These are phyloP conservation scores for Blastobotrys raffinosifermentans DNA, from an alignment of 1,139 yeast species.

Conservation along the genomic window DNA sequence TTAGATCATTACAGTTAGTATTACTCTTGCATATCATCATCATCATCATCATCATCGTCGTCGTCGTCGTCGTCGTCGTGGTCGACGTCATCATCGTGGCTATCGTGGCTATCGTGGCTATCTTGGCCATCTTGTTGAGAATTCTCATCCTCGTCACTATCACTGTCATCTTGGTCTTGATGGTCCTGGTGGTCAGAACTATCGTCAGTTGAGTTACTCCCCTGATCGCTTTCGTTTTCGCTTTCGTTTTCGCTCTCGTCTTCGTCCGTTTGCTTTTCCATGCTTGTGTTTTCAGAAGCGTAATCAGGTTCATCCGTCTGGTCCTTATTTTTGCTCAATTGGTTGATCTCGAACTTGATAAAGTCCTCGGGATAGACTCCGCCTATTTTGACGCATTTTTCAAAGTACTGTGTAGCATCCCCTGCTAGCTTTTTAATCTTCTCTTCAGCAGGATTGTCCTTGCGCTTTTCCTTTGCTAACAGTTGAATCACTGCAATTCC, in stretches of 20 bases:
- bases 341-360: conserved; percentile 15
- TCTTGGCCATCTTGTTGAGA: not conserved
- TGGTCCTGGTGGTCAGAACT: not conserved
- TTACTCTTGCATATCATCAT: not conserved
- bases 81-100: not conserved
- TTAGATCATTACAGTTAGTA: not conserved
- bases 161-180: not conserved
- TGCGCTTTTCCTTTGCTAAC: conserved; percentile 11
- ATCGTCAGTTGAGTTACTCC: not conserved
- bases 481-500: conserved; percentile 26
- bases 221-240: conserved; percentile 1
- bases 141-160: not conserved
- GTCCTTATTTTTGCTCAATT: conserved; percentile 2
- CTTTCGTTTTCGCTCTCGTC: conserved; percentile 1
- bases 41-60: conserved; percentile 4
- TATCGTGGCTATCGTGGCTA: not conserved
- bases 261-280: conserved; percentile 4
- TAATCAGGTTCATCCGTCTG: conserved; percentile 7
- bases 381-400: conserved; percentile 31
- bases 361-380: conserved; percentile 23
- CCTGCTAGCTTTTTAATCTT: conserved; percentile 8
- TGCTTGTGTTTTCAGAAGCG: conserved; percentile 8
- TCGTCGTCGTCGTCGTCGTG: conserved; percentile 6
- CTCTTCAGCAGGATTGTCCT: conserved; percentile 2
- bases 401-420: conserved; percentile 27